A percentile compares a stretch with the other conserved stretches of the same genome.
phyloP scores from a whole-genome alignment of 768 basidiomycete species.

The Pulveroboletus frians region DNA sequence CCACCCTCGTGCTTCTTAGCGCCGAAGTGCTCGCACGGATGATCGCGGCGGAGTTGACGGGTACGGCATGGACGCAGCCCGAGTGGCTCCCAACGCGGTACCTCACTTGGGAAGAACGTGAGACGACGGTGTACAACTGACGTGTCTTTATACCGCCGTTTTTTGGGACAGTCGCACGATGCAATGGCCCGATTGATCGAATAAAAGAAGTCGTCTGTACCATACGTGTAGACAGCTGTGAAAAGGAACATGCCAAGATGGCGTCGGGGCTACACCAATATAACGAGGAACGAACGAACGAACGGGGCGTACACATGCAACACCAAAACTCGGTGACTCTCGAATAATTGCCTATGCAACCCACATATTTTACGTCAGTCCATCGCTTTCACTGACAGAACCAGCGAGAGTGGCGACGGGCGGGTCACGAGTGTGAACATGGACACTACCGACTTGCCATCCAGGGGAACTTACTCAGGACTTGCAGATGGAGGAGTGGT shows the following conservation, averaged over 20 bases:
- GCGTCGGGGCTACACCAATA: too few relatives aligned
- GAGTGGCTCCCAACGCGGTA: constrained; percentile 60
- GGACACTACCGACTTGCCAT: background rate
- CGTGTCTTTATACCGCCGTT: too few relatives aligned
- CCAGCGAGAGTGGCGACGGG: too few relatives aligned
- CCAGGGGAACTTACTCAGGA: constrained; percentile 3
- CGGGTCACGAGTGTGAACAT: too few relatives aligned
- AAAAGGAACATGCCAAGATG: background rate
- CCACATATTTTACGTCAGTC: too few relatives aligned
- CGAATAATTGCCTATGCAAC: too few relatives aligned
- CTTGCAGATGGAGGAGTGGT: constrained; percentile 86
- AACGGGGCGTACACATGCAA: too few relatives aligned
- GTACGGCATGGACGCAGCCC: constrained; percentile 45
- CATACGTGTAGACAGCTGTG: background rate
- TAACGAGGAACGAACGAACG: too few relatives aligned
- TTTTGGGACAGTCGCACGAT: background rate
- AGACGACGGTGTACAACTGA: background rate
- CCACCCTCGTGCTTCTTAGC: constrained; percentile 28
- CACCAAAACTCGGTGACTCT: too few relatives aligned
- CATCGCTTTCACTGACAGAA: too few relatives aligned
- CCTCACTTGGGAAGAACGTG: constrained; percentile 33
- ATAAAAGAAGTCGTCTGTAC: background rate
- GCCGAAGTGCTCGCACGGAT: constrained; percentile 60
- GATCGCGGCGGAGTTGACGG: constrained; percentile 45
- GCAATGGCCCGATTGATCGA: background rate